Evolutionary conservation across 805 yeast species (phyloP).

Genomic region (Barnettozyma populi): DNA sequence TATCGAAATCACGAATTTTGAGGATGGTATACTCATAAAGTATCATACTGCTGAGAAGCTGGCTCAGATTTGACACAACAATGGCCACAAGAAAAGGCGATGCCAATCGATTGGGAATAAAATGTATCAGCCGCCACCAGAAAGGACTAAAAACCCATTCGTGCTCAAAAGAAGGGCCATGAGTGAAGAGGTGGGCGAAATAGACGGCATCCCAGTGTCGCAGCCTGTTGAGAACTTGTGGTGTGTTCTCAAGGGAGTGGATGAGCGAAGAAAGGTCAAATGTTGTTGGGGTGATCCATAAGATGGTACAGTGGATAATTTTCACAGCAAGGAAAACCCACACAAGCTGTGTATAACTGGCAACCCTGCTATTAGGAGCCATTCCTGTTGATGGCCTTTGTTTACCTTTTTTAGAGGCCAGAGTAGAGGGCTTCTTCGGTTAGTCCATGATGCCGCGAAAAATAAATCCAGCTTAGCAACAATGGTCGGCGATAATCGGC

Average conservation of each 20-base stretch:
- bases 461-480: too few relatives aligned
- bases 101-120: conserved; percentile 8
- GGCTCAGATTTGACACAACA: conserved; percentile 45
- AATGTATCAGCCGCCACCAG: conserved; percentile 55
- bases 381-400: background rate
- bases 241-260: background rate
- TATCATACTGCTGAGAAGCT: conserved; percentile 42
- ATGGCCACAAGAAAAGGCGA: conserved; percentile 42
- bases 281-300: conserved; percentile 1
- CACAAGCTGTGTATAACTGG: background rate
- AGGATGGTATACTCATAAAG: conserved; percentile 43
- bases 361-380: background rate
- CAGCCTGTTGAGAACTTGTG: conserved; percentile 35
- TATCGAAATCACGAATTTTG: conserved; percentile 23
- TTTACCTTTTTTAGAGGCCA: background rate
- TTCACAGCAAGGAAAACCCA: conserved; percentile 3
- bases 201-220: conserved; percentile 86
- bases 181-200: conserved; percentile 51
- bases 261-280: conserved; percentile 8
- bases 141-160: conserved; percentile 83
- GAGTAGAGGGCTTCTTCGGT: background rate
- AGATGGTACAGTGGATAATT: background rate
- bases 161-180: conserved; percentile 63
- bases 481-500: background rate
- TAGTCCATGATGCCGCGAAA: too few relatives aligned